Evolutionary conservation across 257 asterid species (phyloP).

Genomic region (Solanum clarkiae): DNA sequence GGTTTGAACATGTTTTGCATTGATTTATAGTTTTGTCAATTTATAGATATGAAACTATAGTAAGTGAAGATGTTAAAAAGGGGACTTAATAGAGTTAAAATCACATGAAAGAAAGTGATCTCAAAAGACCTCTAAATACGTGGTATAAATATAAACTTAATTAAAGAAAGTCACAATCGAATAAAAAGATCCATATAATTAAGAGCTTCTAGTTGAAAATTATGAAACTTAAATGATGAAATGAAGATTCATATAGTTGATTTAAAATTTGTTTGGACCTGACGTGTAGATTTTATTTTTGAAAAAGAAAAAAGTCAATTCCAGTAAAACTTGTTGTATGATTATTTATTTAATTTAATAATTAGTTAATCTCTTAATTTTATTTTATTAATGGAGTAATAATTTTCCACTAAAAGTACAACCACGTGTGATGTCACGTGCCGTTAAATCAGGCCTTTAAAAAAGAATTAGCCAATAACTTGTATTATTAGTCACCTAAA

Average conservation of each 20-base stretch:
- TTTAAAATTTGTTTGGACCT: neutral
- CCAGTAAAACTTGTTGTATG: too few relatives aligned
- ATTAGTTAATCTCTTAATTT: neutral
- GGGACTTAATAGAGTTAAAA: neutral
- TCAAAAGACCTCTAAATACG: neutral
- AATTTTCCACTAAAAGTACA: neutral
- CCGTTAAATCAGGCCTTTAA: neutral
- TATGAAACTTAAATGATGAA: neutral
- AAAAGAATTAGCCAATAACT: neutral
- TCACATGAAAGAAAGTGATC: neutral
- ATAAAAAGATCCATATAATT: neutral
- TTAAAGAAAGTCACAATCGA: too few relatives aligned
- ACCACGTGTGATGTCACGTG: constrained; percentile 27
- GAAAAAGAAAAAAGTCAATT: too few relatives aligned
- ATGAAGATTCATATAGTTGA: neutral
- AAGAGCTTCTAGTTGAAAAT: neutral
- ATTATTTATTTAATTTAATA: neutral
- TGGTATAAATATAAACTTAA: neutral
- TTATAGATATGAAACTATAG: neutral
- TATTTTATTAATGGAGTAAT: neutral
- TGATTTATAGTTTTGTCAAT: rapidly evolving
- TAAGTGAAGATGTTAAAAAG: neutral
- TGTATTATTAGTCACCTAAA: neutral
- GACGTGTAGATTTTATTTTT: too few relatives aligned
- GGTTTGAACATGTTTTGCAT: neutral